Conservation (phyloP, 768 basidiomycete species). For the Tephrocybe sp. region DNA sequence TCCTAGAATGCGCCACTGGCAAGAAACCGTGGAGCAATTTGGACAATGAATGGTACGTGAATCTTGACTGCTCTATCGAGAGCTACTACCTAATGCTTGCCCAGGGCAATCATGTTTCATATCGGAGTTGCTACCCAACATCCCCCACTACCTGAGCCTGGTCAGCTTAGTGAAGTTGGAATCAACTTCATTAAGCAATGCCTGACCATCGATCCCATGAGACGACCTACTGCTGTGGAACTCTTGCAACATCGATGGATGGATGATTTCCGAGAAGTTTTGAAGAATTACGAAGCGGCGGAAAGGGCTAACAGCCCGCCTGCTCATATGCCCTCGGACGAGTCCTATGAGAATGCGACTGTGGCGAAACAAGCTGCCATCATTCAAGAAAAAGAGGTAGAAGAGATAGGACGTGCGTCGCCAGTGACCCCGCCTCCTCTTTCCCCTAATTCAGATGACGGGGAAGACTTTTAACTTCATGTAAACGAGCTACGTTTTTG, state of each 20-base stretch:
- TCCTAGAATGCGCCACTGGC: conserved; percentile 94
- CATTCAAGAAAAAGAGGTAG: conserved; percentile 59
- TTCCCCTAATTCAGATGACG: conserved; percentile 19
- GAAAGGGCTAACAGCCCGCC: conserved; percentile 52
- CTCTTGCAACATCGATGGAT: conserved; percentile 91
- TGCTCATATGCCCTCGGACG: conserved; percentile 42
- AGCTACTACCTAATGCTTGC: neutral
- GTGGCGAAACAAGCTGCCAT: conserved; percentile 57
- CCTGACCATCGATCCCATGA: conserved; percentile 80
- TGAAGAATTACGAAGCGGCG: conserved; percentile 64
- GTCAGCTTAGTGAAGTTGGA: conserved; percentile 83
- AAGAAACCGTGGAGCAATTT: conserved; percentile 98
- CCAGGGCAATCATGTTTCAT: conserved; percentile 99
- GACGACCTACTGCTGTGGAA: conserved; percentile 81
- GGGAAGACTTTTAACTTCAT: neutral
- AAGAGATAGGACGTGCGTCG: conserved; percentile 49
- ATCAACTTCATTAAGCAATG: conserved; percentile 94
- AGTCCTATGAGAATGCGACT: conserved; percentile 46
- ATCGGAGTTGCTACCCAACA: conserved; percentile 96
- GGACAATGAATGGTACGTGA: conserved; percentile 90
- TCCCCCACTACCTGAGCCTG: conserved; percentile 89
- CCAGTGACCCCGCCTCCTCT: conserved; percentile 45
- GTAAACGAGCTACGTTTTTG: neutral
- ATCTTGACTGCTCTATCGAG: neutral
- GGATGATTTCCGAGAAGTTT: conserved; percentile 71